Percentiles rank a stretch among this genome's conserved stretches.
These are phyloP conservation scores for Mycena polygramma DNA, from an alignment of 768 basidiomycete species.

Conservation along the genomic window DNA sequence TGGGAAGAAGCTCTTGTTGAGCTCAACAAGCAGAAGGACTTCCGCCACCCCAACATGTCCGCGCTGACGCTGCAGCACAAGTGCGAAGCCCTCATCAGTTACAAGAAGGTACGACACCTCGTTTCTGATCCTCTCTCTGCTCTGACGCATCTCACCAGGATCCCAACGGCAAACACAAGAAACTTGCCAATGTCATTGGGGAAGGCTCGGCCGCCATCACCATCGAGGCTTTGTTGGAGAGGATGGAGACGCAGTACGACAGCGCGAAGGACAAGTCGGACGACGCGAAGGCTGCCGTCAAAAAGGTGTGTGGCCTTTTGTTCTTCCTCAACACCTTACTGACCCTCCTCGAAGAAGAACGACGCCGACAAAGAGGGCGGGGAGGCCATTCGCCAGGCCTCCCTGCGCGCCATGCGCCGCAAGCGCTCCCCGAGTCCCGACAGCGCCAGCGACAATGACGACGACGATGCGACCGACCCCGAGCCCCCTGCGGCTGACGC, in stretches of 20 bases:
- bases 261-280: slow-evolving; percentile 24
- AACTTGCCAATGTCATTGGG: background rate
- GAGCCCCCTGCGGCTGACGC: background rate
- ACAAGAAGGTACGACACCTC: slow-evolving; percentile 26
- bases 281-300: slow-evolving; percentile 26
- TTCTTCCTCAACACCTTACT: background rate
- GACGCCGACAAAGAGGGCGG: slow-evolving; percentile 11
- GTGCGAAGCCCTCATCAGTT: slow-evolving; percentile 10
- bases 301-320: slow-evolving; percentile 14
- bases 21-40: background rate
- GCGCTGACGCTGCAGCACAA: slow-evolving; percentile 17
- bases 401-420: background rate
- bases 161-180: slow-evolving; percentile 11
- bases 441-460: background rate
- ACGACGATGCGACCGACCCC: background rate
- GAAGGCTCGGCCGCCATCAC: background rate
- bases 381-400: slow-evolving; percentile 8
- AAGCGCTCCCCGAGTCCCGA: background rate
- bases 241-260: slow-evolving; percentile 21
- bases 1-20: background rate
- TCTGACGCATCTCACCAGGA: background rate
- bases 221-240: slow-evolving; percentile 20
- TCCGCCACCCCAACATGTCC: background rate
- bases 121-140: background rate
- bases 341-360: slow-evolving; percentile 3